Percentiles rank a stretch among this genome's conserved stretches.
phyloP scores from a whole-genome alignment of 2,329 filamentous ascomycete genomes.

The Sporothrix phasma region DNA sequence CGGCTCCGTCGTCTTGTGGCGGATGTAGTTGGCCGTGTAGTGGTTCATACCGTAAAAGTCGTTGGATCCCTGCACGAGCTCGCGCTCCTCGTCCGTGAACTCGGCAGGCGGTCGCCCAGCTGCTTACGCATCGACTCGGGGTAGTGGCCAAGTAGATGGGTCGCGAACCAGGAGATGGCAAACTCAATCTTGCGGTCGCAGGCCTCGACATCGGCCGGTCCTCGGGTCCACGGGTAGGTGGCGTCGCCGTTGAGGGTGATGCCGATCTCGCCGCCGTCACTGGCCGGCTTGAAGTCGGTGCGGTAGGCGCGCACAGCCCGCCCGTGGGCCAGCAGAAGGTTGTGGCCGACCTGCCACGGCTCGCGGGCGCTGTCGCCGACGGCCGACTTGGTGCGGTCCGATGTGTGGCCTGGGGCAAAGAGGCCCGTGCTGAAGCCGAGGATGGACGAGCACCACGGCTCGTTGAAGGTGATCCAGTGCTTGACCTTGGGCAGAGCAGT shows the following conservation, averaged over 20 bases:
- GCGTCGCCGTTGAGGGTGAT: constrained; percentile 84
- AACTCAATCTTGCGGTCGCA: constrained; percentile 77
- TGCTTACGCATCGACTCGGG: constrained; percentile 75
- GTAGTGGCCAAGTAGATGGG: constrained; percentile 73
- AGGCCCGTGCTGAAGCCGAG: constrained; percentile 68
- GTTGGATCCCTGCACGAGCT: constrained; percentile 73
- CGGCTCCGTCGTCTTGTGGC: constrained; percentile 53
- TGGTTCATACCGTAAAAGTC: constrained; percentile 95
- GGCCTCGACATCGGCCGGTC: constrained; percentile 66
- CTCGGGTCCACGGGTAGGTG: constrained; percentile 68
- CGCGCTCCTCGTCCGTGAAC: constrained; percentile 62
- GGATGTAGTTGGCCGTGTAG: constrained; percentile 83
- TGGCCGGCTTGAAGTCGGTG: constrained; percentile 62
- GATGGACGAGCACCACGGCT: constrained; percentile 77
- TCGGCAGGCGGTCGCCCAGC: constrained; percentile 63
- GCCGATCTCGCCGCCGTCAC: constrained; percentile 65
- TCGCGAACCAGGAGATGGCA: constrained; percentile 80
- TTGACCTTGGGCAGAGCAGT: constrained; percentile 66
- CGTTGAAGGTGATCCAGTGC: constrained; percentile 86
- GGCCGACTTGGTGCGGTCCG: constrained; percentile 59
- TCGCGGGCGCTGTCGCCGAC: constrained; percentile 67
- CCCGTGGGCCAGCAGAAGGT: constrained; percentile 68
- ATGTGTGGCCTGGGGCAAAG: constrained; percentile 75
- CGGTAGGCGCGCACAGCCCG: constrained; percentile 73
- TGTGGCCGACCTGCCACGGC: constrained; percentile 76